phyloP scores from a whole-genome alignment of 371 early-diverging fungal species.

The Mortierella sp. region DNA sequence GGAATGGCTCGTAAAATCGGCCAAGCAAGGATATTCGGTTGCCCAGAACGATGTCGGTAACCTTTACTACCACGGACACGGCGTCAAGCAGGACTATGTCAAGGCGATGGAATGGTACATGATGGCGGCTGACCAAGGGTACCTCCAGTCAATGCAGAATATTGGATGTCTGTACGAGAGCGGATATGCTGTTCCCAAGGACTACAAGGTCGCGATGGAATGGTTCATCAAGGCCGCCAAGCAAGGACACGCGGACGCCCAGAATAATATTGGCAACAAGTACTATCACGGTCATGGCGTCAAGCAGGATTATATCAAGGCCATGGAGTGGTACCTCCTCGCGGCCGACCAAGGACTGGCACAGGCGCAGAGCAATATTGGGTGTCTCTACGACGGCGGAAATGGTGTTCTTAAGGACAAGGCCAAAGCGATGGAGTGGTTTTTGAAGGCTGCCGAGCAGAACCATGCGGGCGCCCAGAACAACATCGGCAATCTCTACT shows the following conservation, averaged over 20 bases:
- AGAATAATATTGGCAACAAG: slow-evolving; percentile 63
- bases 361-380: slow-evolving; percentile 79
- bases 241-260: slow-evolving; percentile 60
- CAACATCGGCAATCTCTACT: slow-evolving; percentile 6
- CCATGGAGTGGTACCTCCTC: slow-evolving; percentile 60
- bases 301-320: slow-evolving; percentile 57
- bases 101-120: slow-evolving; percentile 16
- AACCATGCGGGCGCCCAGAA: background rate
- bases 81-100: slow-evolving; percentile 10
- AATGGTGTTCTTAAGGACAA: slow-evolving; percentile 68
- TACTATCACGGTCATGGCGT: slow-evolving; percentile 63
- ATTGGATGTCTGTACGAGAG: slow-evolving; percentile 64
- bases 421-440: slow-evolving; percentile 68
- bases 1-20: slow-evolving; percentile 17
- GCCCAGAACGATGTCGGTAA: slow-evolving; percentile 62
- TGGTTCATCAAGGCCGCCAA: slow-evolving; percentile 70
- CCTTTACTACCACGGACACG: slow-evolving; percentile 42
- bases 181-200: slow-evolving; percentile 65
- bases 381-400: slow-evolving; percentile 82
- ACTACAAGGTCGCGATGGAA: slow-evolving; percentile 63
- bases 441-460: slow-evolving; percentile 26
- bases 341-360: slow-evolving; percentile 61
- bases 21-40: slow-evolving; percentile 16
- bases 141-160: slow-evolving; percentile 55
- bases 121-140: slow-evolving; percentile 13